A percentile compares a stretch with the other conserved stretches of the same genome.
Conservation (phyloP, 2,329 filamentous ascomycete genomes). For the Pestalotiopsis sp. region DNA sequence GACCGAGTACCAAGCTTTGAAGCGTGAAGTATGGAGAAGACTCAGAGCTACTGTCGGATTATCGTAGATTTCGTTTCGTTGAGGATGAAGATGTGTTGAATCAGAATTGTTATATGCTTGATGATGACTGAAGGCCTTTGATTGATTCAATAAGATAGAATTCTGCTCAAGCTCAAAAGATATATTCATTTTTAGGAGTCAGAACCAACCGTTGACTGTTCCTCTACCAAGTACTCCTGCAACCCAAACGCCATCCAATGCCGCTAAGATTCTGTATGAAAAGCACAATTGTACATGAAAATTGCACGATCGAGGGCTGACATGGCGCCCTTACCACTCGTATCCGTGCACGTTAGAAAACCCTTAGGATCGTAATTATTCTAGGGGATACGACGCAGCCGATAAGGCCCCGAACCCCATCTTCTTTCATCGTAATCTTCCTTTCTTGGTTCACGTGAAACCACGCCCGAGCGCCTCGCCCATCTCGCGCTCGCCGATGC, state of each 20-base stretch:
- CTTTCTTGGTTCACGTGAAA: neutral
- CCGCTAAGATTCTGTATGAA: neutral
- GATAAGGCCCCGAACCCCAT: neutral
- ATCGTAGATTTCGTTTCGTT: too few species aligned
- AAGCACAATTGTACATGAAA: neutral
- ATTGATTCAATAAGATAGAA: too few species aligned
- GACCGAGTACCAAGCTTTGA: neutral
- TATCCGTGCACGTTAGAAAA: neutral
- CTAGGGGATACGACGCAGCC: too few species aligned
- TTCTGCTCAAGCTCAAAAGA: too few species aligned
- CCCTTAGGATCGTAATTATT: neutral
- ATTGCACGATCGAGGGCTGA: neutral
- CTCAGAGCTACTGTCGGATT: too few species aligned
- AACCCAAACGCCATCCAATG: neutral
- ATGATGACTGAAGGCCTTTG: too few species aligned
- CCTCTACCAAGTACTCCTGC: too few species aligned
- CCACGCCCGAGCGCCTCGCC: conserved; percentile 1
- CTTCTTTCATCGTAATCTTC: neutral
- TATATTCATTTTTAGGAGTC: too few species aligned
- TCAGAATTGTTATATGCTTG: too few species aligned
- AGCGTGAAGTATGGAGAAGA: neutral
- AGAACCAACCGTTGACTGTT: too few species aligned
- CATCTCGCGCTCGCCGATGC: conserved; percentile 3
- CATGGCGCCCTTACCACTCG: neutral
- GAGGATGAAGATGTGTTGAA: too few species aligned